Conservation (phyloP, 306 rosid genomes). For the Castanea sativa region DNA sequence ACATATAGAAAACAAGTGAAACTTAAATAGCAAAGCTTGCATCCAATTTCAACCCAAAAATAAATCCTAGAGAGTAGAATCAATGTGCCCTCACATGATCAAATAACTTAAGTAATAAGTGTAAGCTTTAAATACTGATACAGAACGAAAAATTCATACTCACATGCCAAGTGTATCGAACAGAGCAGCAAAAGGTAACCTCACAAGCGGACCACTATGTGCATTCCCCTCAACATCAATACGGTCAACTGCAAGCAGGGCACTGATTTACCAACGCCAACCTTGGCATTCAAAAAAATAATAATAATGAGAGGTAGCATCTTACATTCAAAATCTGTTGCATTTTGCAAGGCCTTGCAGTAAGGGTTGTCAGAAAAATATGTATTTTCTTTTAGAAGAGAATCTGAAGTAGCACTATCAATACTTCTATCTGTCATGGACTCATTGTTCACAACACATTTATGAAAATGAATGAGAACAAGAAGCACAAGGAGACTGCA, state of each 20-base stretch:
- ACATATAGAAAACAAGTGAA: background rate
- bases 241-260: slow-evolving; percentile 75
- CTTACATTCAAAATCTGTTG: slow-evolving; percentile 89
- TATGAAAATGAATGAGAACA: slow-evolving; percentile 85
- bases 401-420: slow-evolving; percentile 49
- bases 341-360: slow-evolving; percentile 80
- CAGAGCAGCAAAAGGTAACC: slow-evolving; percentile 86
- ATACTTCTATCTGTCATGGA: slow-evolving; percentile 33
- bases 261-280: slow-evolving; percentile 18
- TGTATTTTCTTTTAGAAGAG: slow-evolving; percentile 49
- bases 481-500: slow-evolving; percentile 88
- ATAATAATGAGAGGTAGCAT: slow-evolving; percentile 17
- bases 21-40: background rate
- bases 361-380: slow-evolving; percentile 79
- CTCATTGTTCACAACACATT: slow-evolving; percentile 53
- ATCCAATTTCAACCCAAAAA: background rate
- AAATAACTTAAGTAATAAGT: background rate
- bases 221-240: slow-evolving; percentile 75
- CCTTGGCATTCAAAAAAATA: slow-evolving; percentile 20
- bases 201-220: slow-evolving; percentile 61
- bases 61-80: background rate
- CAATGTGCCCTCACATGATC: background rate
- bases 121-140: slow-evolving; percentile 6
- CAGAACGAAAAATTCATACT: slow-evolving; percentile 32
- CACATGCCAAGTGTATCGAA: slow-evolving; percentile 91